Conservation (phyloP, 23 red algal species). For the Gracilaria gracilis region DNA sequence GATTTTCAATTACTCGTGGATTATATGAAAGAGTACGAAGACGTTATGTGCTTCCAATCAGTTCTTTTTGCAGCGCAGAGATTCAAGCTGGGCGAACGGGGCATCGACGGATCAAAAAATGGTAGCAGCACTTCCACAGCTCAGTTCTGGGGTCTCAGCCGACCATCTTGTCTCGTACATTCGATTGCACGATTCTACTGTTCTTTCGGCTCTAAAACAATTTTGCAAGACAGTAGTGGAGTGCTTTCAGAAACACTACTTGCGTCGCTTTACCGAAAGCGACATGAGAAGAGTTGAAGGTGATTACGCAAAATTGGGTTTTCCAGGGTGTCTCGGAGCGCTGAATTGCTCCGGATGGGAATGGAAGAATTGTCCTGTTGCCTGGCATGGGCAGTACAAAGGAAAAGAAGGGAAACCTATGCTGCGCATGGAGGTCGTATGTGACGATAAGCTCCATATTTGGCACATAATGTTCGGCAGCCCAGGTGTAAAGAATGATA, state of each 20-base stretch:
- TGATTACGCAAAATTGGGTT: neutral
- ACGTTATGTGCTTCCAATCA: neutral
- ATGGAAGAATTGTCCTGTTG: too few species aligned
- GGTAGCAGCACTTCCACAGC: neutral
- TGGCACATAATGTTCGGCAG: too few species aligned
- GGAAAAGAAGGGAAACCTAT: conserved; percentile 8
- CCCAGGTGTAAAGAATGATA: too few species aligned
- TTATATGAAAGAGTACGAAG: neutral
- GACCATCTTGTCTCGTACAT: neutral
- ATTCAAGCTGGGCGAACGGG: neutral
- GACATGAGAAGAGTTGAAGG: neutral
- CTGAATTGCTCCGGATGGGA: too few species aligned
- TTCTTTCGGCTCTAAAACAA: neutral
- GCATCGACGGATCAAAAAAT: conserved; percentile 7
- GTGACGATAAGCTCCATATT: too few species aligned
- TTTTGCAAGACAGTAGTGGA: conserved; percentile 13
- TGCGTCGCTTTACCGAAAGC: neutral
- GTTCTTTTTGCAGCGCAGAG: neutral
- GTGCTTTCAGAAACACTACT: neutral
- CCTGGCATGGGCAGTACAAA: too few species aligned
- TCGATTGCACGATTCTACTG: conserved; percentile 10
- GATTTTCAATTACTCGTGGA: neutral
- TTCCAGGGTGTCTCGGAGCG: conserved; percentile 1
- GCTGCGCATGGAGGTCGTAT: too few species aligned
- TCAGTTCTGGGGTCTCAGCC: neutral